Base-by-base conservation (phyloP, 2,329 filamentous ascomycete genomes). In the Neofusicoccum parvum region DNA sequence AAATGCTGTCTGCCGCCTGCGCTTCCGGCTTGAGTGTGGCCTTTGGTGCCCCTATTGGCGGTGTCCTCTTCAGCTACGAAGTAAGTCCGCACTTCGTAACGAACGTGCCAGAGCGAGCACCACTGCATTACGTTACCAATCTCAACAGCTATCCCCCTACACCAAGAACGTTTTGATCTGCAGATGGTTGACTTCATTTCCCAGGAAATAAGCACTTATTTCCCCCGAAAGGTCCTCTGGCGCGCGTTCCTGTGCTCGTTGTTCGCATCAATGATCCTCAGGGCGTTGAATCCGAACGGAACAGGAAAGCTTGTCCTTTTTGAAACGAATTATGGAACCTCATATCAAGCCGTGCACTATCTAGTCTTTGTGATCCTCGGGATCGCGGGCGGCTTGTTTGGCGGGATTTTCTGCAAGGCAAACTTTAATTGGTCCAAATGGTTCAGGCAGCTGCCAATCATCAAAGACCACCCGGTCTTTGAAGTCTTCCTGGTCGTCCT, bases 11-110 rank as follows among this genome's bases (percentile, higher is more conserved):
- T 50, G 85, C 85, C 3, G 83, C 84, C 2, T 87, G 85, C 68
- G 84, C 86, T 0, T 79, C 85, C 12, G 87, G 86, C 1, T 73
- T 88, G 54, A 85, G 83, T 17, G 86, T 88, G 0, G 86, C 86
- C 0, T 88, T 88, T 68, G 86, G 86, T 5, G 86, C 86, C 20
- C 87, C 86, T 0, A 87, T 88, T 60, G 86, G 86, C 1, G 86
- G 86, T 9, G 86, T 88, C 0, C 75, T 88, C 3, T 88, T 88
- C 72, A 83, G 81, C 50, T 87, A 87, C 65, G 84, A 86, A 71
- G 73, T 75, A 41, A 46, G 49, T 50, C 27, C 5, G 6, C 5
- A 7, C 27, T 32, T 32, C 27, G 27, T 32, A 32, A 5, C 1
- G 27, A 5, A 32, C 27, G 1, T 32, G 4, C 27, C 27, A 7